Base-by-base conservation (phyloP, 2,329 filamentous ascomycete genomes). In the Ophiosphaerella narmari region DNA sequence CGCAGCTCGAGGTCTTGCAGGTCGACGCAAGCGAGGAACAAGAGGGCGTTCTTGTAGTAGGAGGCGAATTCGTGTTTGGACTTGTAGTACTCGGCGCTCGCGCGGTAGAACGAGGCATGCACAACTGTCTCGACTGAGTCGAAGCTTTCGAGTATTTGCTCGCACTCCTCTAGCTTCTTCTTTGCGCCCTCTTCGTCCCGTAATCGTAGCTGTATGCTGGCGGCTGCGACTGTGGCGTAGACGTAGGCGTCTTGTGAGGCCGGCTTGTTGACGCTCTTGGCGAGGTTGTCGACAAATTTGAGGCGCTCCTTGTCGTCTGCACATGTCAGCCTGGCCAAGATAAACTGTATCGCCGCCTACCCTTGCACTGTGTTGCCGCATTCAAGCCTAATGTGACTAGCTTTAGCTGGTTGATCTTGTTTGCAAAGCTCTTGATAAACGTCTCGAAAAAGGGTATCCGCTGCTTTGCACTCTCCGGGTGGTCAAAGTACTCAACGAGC, bases 371-470 rank as follows among this genome's bases (percentile, higher is more conserved):
- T 67, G 87, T 86, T 45, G 91, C 91, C 39, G 94, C 90, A 76
- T 89, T 90, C 71, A 97, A 78, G 13, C 91, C 94, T 61, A 99
- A 80, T 60, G 90, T 88, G 61, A 99, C 94, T 62, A 97, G 87
- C 82, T 97, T 97, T 57, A 99, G 82, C 80, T 97, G 93, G 78
- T 97, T 99, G 82, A 99, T 97, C 82, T 95, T 97, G 74, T 96
- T 92, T 60, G 92, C 91, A 72, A 99, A 99, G 75, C 89, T 94
- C 74, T 93, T 85, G 75, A 99, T 89, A 80, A 99, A 99, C 66
- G 86, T 86, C 78, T 94, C 91, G 82, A 94, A 99, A 75, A 99
- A 88, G 52, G 86, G 81, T 78, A 99, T 84, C 70, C 93, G 88
- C 78, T 96, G 91, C 50, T 85, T 81, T 48, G 86, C 88, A 76